A percentile compares a stretch with the other conserved stretches of the same genome.
These are phyloP conservation scores for Pinus tabuliformis DNA, from an alignment of 75 land plant species.

Conservation along the genomic window DNA sequence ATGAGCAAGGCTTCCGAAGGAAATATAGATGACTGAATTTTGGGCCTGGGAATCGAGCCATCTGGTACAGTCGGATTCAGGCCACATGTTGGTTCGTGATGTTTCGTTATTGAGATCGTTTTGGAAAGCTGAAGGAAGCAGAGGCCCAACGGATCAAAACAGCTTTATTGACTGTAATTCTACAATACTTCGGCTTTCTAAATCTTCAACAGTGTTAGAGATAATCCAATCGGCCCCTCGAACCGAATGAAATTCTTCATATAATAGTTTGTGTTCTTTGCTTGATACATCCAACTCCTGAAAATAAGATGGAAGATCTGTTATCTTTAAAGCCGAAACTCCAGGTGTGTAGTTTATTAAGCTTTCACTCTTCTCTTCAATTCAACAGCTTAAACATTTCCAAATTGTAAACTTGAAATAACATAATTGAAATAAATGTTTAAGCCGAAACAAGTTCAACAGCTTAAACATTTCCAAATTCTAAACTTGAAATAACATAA, in stretches of 20 bases:
- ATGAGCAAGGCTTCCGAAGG: conserved; percentile 51
- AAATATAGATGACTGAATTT: conserved; percentile 44
- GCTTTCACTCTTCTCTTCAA: conserved; percentile 8
- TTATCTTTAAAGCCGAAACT: conserved; percentile 18
- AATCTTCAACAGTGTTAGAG: conserved; percentile 31
- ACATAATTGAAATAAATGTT: too few relatives aligned
- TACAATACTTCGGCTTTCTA: conserved; percentile 25
- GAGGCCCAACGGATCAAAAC: conserved; percentile 34
- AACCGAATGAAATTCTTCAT: conserved; percentile 28
- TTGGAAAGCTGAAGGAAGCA: conserved; percentile 17
- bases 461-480: too few relatives aligned
- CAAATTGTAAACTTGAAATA: too few relatives aligned
- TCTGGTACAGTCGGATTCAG: conserved; percentile 38
- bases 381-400: too few relatives aligned
- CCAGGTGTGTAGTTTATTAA: conserved; percentile 39
- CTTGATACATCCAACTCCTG: conserved; percentile 20
- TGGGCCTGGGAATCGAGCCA: conserved; percentile 41
- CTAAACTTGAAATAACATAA: too few relatives aligned
- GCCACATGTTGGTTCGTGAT: conserved; percentile 26
- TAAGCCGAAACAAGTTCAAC: too few relatives aligned
- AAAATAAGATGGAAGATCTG: conserved; percentile 37
- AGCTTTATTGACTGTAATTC: conserved; percentile 13
- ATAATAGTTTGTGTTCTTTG: conserved; percentile 19
- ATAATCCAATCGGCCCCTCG: conserved; percentile 31
- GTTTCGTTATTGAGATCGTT: too few relatives aligned